phyloP scores from a whole-genome alignment of 441 rosid genomes.

The Melianthus villosus region DNA sequence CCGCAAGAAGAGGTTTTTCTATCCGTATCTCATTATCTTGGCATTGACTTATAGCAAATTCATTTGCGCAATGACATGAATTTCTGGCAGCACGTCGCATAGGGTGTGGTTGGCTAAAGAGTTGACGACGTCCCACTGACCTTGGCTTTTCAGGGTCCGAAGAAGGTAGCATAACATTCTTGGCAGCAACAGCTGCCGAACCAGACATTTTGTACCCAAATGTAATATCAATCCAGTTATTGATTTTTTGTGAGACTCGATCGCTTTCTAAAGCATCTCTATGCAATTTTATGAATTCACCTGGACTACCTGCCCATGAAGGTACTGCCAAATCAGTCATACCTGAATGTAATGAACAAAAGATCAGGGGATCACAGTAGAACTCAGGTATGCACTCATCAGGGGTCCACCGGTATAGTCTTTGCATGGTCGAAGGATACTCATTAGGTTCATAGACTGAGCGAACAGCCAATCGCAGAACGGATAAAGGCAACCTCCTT shows the following conservation, averaged over 20 bases:
- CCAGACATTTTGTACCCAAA: conserved; percentile 95
- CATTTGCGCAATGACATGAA: conserved; percentile 13
- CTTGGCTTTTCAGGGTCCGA: conserved; percentile 51
- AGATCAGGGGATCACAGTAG: conserved; percentile 64
- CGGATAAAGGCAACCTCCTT: conserved; percentile 76
- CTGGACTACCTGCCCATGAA: conserved; percentile 63
- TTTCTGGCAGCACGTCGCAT: conserved; percentile 27
- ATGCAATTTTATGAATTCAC: conserved; percentile 75
- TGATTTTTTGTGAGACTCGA: conserved; percentile 54
- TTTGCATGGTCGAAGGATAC: conserved; percentile 87
- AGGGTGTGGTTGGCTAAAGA: conserved; percentile 68
- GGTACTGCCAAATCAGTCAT: conserved; percentile 91
- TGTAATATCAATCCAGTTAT: conserved; percentile 83
- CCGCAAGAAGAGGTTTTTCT: conserved; percentile 29
- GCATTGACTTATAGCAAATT: conserved; percentile 17
- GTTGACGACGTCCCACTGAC: conserved; percentile 81
- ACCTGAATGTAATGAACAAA: conserved; percentile 58
- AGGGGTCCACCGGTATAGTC: conserved; percentile 96
- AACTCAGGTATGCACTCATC: conserved; percentile 98
- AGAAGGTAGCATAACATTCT: conserved; percentile 85
- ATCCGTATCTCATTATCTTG: conserved; percentile 24
- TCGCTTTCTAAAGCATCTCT: conserved; percentile 78
- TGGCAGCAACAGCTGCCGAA: conserved; percentile 69
- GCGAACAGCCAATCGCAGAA: conserved; percentile 80
- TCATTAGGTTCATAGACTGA: conserved; percentile 95